Percentiles rank a stretch among this genome's conserved stretches.
These are phyloP conservation scores for Chalara sp. DNA, from an alignment of 2,329 filamentous ascomycete species.

Conservation along the genomic window DNA sequence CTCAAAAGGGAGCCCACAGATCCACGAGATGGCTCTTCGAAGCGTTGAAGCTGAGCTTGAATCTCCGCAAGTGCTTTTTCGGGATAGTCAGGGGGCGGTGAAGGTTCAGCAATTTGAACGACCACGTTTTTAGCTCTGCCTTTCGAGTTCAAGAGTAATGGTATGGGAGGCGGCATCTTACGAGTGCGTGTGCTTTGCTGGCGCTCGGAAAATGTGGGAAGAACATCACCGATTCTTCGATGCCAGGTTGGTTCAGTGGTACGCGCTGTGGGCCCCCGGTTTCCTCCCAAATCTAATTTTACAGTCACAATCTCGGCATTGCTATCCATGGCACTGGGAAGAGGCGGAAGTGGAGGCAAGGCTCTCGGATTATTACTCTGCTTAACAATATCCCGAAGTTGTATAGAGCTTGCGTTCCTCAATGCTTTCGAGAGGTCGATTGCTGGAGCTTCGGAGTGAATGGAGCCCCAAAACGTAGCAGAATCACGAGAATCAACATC, in stretches of 20 bases:
- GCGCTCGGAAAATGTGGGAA: slow-evolving; percentile 51
- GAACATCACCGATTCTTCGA: slow-evolving; percentile 49
- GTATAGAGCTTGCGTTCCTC: slow-evolving; percentile 34
- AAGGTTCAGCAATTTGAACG: slow-evolving; percentile 29
- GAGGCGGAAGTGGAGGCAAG: slow-evolving; percentile 1
- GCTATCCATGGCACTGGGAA: slow-evolving; percentile 8
- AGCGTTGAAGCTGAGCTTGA: slow-evolving; percentile 24
- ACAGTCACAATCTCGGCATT: slow-evolving; percentile 36
- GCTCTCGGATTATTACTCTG: background rate
- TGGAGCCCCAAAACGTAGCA: slow-evolving; percentile 41
- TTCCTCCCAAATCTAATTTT: slow-evolving; percentile 34
- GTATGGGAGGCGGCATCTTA: slow-evolving; percentile 49
- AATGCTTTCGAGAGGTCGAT: slow-evolving; percentile 37
- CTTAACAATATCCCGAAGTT: slow-evolving; percentile 25
- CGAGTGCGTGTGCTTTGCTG: slow-evolving; percentile 37
- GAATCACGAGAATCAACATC: slow-evolving; percentile 31
- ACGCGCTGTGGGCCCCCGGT: slow-evolving; percentile 16
- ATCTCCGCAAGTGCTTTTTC: slow-evolving; percentile 23
- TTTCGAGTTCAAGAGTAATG: slow-evolving; percentile 41
- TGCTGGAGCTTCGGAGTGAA: slow-evolving; percentile 41
- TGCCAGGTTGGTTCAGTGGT: slow-evolving; percentile 36
- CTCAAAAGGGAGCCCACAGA: slow-evolving; percentile 22
- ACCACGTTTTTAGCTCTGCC: slow-evolving; percentile 36
- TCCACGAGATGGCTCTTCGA: slow-evolving; percentile 22
- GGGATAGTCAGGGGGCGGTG: slow-evolving; percentile 22